Percentiles rank a stretch among this genome's conserved stretches.
Evolutionary conservation across 192 early-diverging fungal species (phyloP).

Genomic region (Mortierella antarctica): DNA sequence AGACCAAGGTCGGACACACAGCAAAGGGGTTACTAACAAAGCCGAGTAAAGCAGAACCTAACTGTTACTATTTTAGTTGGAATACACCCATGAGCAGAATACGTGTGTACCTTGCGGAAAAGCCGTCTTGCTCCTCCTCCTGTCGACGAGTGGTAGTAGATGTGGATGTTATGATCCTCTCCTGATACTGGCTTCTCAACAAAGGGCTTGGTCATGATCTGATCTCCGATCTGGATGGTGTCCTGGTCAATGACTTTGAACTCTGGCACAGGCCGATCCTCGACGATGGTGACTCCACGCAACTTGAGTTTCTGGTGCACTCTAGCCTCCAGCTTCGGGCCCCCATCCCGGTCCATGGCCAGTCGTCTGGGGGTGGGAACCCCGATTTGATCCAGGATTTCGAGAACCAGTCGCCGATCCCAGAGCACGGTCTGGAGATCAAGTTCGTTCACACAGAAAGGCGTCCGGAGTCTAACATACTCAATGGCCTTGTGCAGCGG

Average conservation of each 20-base stretch:
- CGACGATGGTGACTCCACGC: slow-evolving; percentile 33
- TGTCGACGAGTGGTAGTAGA: slow-evolving; percentile 85
- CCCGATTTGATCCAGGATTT: slow-evolving; percentile 79
- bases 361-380: slow-evolving; percentile 87
- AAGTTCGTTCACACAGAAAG: slow-evolving; percentile 94
- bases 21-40: background rate
- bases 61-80: background rate
- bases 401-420: slow-evolving; percentile 90
- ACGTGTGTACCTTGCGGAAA: slow-evolving; percentile 76
- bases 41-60: background rate
- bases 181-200: slow-evolving; percentile 97
- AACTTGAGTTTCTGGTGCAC: slow-evolving; percentile 66
- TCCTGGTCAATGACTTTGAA: slow-evolving; percentile 68
- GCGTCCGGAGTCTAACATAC: slow-evolving; percentile 85
- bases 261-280: slow-evolving; percentile 32
- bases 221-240: slow-evolving; percentile 75
- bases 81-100: background rate
- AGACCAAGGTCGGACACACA: background rate
- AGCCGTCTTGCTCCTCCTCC: slow-evolving; percentile 87
- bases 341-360: slow-evolving; percentile 77
- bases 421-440: slow-evolving; percentile 87
- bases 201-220: slow-evolving; percentile 89
- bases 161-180: slow-evolving; percentile 97
- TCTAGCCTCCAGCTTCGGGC: slow-evolving; percentile 64
- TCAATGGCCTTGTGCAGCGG: slow-evolving; percentile 93